Base-by-base conservation (phyloP, 495 filamentous ascomycete genomes). In the Aspergillus egyptiacus region DNA sequence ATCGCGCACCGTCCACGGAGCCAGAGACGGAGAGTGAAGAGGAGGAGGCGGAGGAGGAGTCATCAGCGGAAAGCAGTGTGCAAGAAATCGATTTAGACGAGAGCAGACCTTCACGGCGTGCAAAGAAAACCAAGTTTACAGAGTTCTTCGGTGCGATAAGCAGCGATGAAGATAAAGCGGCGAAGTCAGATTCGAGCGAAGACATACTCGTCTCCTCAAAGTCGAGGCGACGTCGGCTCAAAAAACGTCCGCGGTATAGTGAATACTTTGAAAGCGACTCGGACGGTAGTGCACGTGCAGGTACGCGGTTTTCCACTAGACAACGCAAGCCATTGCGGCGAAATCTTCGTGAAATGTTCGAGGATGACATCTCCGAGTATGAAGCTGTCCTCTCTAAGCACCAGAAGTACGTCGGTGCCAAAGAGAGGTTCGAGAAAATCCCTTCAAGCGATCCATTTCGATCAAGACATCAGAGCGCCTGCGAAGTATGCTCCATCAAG, bases 281-380 rank as follows among this genome's bases (percentile, higher is more conserved):
- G 0, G 56, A 57, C 30, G 50, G 18, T 10, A 44, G 24, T 43
- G 33, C 33, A 0, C 23, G 17, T 5, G 49, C 13, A 20, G 57
- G 51, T 18, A 60, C 53, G 5, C 60, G 67, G 10, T 51, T 41
- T 8, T 74, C 71, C 9, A 63, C 50, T 6, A 57, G 71, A 8
- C 20, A 53, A 3, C 51, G 55, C 6, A 63, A 60, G 22, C 37
- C 51, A 4, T 50, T 67, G 46, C 66, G 64, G 0, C 72, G 61
- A 36, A 85, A 67, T 55, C 83, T 95, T 75, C 67, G 71, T 42
- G 88, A 94, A 55, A 64, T 78, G 7, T 66, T 72, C 13, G 76
- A 86, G 48, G 80, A 86, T 32, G 84, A 84, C 14, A 76, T 84
- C 15, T 87, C 79, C n/a, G 81, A 81, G 38, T 67, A 63, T n/a